phyloP scores from a whole-genome alignment of 2,329 filamentous ascomycete species.

The Nemania sp. region DNA sequence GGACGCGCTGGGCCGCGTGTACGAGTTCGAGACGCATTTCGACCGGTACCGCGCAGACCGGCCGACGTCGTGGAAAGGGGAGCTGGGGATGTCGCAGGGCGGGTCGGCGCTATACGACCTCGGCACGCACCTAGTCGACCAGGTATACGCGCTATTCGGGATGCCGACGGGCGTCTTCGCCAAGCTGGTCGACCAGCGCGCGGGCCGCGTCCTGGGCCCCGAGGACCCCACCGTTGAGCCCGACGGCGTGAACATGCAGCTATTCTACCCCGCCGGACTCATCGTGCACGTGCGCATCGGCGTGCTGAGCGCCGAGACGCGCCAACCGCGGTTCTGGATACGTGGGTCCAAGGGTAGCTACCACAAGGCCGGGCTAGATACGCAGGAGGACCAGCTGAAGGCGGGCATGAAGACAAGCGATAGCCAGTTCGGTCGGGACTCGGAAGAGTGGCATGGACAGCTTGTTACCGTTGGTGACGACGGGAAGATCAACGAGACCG shows the following conservation, averaged over 20 bases:
- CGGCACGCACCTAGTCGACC: slow-evolving; percentile 81
- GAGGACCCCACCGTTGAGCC: slow-evolving; percentile 64
- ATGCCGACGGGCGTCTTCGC: slow-evolving; percentile 75
- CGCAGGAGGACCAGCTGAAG: slow-evolving; percentile 80
- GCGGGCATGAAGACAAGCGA: slow-evolving; percentile 72
- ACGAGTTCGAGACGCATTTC: slow-evolving; percentile 85
- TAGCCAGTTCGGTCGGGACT: slow-evolving; percentile 73
- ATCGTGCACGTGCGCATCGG: slow-evolving; percentile 77
- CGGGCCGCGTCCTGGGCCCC: slow-evolving; percentile 56
- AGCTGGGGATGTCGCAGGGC: slow-evolving; percentile 68
- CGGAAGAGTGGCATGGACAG: slow-evolving; percentile 65
- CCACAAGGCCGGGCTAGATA: slow-evolving; percentile 77
- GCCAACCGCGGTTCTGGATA: slow-evolving; percentile 82
- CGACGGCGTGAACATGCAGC: slow-evolving; percentile 71
- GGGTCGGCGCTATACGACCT: slow-evolving; percentile 79
- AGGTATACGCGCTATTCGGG: slow-evolving; percentile 78
- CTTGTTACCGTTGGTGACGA: slow-evolving; percentile 67
- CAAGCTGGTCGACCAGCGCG: slow-evolving; percentile 74
- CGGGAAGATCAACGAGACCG: slow-evolving; percentile 62
- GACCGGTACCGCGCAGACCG: slow-evolving; percentile 76
- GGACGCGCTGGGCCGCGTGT: slow-evolving; percentile 74
- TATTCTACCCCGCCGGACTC: slow-evolving; percentile 73
- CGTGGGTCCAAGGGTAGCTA: slow-evolving; percentile 80
- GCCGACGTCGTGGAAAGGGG: slow-evolving; percentile 75
- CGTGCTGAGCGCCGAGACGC: slow-evolving; percentile 74